Conservation (phyloP, 2,329 filamentous ascomycete genomes). For the Lachnellula willkommii region DNA sequence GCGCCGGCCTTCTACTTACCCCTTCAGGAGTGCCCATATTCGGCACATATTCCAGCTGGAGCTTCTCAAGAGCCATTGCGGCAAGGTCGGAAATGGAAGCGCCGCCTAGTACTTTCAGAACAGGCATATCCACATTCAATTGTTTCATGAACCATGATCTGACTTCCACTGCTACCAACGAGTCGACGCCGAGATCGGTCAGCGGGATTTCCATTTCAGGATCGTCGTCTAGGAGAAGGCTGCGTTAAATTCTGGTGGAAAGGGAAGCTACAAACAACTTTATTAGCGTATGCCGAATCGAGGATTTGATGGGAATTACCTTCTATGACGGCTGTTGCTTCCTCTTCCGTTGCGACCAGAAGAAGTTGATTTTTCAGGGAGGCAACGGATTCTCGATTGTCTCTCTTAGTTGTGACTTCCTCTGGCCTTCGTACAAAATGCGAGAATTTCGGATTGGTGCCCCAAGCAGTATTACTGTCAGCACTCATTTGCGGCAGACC, state of each 20-base stretch:
- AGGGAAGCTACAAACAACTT: not conserved
- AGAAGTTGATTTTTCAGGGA: not conserved
- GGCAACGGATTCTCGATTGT: not conserved
- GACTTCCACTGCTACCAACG: constrained; percentile 9
- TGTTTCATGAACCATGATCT: constrained; percentile 43
- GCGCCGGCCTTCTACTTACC: no score
- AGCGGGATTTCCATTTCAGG: constrained; percentile 14
- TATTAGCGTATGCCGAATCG: not conserved
- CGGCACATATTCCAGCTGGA: not conserved
- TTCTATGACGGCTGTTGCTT: not conserved
- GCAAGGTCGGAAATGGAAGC: not conserved
- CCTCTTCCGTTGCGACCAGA: not conserved
- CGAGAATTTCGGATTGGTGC: not conserved
- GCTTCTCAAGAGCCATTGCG: not conserved
- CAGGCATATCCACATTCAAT: constrained; percentile 39
- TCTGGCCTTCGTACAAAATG: not conserved
- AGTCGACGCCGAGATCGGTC: constrained; percentile 32
- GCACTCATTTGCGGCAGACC: not conserved
- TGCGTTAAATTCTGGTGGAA: not conserved
- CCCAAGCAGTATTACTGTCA: not conserved
- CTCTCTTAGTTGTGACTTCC: not conserved
- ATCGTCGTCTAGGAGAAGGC: not conserved
- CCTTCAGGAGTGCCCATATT: not conserved
- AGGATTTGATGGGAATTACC: not conserved
- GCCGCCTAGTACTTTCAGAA: constrained; percentile 41